Percentiles rank a stretch among this genome's conserved stretches.
These are phyloP conservation scores for Gossypium aridum DNA, from an alignment of 441 rosid species.

Conservation along the genomic window DNA sequence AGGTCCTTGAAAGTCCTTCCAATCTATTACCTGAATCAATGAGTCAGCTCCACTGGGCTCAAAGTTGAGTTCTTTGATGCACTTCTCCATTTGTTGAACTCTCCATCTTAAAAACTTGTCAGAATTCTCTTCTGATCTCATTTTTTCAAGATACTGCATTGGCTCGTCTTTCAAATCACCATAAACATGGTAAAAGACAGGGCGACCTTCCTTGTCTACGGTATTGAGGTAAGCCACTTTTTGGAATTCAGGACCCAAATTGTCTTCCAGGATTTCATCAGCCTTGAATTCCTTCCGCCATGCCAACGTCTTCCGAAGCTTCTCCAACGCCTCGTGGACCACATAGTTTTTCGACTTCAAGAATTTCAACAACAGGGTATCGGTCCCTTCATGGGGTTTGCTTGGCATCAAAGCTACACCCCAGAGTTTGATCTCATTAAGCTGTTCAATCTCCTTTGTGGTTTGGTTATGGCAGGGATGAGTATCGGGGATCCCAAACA, in stretches of 20 bases:
- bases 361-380: constrained; percentile 42
- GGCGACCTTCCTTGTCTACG: constrained; percentile 41
- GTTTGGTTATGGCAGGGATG: background rate
- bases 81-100: constrained; percentile 37
- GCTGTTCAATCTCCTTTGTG: constrained; percentile 1
- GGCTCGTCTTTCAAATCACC: constrained; percentile 31
- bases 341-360: constrained; percentile 33
- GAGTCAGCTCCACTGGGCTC: constrained; percentile 39
- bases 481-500: constrained; percentile 21
- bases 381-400: constrained; percentile 40
- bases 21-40: constrained; percentile 44
- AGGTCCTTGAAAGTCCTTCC: constrained; percentile 32
- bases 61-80: constrained; percentile 30
- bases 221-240: constrained; percentile 20
- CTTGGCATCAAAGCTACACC: constrained; percentile 54
- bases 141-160: constrained; percentile 10
- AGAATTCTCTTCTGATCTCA: constrained; percentile 25
- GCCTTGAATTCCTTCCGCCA: constrained; percentile 37
- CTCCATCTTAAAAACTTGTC: constrained; percentile 31
- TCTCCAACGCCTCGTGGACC: constrained; percentile 39
- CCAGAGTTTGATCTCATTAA: constrained; percentile 37
- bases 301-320: constrained; percentile 40
- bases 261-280: constrained; percentile 27
- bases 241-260: constrained; percentile 20
- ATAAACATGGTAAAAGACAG: constrained; percentile 28